These are phyloP conservation scores for Lactarius sanguifluus DNA, from an alignment of 768 basidiomycete genomes.

Conservation along the genomic window DNA sequence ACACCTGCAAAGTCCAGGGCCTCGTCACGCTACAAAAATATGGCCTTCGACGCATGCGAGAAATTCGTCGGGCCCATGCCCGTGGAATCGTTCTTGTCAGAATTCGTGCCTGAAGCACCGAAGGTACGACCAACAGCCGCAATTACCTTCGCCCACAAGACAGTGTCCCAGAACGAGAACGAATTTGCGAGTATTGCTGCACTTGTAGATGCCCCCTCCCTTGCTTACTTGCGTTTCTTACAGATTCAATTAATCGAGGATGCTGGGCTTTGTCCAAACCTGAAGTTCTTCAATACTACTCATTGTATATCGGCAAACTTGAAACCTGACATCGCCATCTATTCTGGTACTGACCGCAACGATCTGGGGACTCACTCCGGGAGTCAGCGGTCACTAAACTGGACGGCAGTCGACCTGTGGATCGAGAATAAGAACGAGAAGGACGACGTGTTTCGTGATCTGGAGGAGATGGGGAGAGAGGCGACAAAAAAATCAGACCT, in stretches of 20 bases:
- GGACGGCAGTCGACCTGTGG: conserved; percentile 3
- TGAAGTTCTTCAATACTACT: conserved; percentile 5
- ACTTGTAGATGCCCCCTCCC: neutral
- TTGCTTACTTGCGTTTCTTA: neutral
- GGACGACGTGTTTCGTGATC: neutral
- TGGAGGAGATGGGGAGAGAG: too few relatives aligned
- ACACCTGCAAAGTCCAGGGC: too few relatives aligned
- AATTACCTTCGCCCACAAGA: neutral
- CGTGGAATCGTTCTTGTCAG: neutral
- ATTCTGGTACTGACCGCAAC: neutral
- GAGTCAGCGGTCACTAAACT: too few relatives aligned
- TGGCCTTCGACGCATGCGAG: conserved; percentile 6
- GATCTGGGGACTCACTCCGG: neutral
- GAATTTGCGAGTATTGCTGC: neutral
- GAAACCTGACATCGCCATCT: conserved; percentile 14
- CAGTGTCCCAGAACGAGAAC: neutral
- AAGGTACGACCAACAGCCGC: neutral
- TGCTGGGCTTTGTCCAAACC: neutral
- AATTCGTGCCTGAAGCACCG: neutral
- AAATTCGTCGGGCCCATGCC: conserved; percentile 19
- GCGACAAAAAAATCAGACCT: too few relatives aligned
- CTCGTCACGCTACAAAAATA: conserved; percentile 3
- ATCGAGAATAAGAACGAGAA: neutral
- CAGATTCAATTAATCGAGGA: neutral
- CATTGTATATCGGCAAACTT: neutral